Conservation (phyloP, 345 rosid species). For the Populus alba region DNA sequence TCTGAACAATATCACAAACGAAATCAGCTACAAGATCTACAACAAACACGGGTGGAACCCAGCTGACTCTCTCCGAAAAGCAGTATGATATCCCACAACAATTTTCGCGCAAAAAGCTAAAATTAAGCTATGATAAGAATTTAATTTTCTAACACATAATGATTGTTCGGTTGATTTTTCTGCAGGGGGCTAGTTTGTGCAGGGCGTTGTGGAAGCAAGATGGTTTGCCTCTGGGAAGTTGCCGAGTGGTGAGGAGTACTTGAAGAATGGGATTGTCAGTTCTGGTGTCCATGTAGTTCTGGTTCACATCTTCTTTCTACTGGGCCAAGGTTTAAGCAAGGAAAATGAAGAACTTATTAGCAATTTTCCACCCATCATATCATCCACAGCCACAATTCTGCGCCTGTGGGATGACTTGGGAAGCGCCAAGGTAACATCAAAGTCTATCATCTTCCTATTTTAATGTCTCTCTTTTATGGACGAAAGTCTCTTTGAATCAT, state of each 20-base stretch:
- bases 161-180: too few species aligned
- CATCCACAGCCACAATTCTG: constrained; percentile 40
- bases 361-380: constrained; percentile 32
- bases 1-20: too few species aligned
- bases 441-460: too few species aligned
- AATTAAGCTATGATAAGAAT: too few species aligned
- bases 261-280: constrained; percentile 54
- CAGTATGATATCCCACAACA: too few species aligned
- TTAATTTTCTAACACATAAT: too few species aligned
- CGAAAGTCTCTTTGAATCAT: too few species aligned
- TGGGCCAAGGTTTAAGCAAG: constrained; percentile 35
- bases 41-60: too few species aligned
- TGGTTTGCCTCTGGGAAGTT: constrained; percentile 45
- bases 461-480: too few species aligned
- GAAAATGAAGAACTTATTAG: constrained; percentile 34
- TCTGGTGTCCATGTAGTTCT: constrained; percentile 50
- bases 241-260: constrained; percentile 44
- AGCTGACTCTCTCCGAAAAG: too few species aligned
- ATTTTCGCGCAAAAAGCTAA: too few species aligned
- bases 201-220: constrained; percentile 55
- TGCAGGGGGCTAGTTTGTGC: constrained; percentile 55
- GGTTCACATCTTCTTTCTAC: constrained; percentile 47
- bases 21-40: too few species aligned
- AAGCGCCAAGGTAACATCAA: constrained; percentile 44
- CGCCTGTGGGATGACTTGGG: constrained; percentile 58